Percentiles rank a stretch among this genome's conserved stretches.
Evolutionary conservation across 2,329 filamentous ascomycete species (phyloP).

Genomic region (Fusarium sp.): DNA sequence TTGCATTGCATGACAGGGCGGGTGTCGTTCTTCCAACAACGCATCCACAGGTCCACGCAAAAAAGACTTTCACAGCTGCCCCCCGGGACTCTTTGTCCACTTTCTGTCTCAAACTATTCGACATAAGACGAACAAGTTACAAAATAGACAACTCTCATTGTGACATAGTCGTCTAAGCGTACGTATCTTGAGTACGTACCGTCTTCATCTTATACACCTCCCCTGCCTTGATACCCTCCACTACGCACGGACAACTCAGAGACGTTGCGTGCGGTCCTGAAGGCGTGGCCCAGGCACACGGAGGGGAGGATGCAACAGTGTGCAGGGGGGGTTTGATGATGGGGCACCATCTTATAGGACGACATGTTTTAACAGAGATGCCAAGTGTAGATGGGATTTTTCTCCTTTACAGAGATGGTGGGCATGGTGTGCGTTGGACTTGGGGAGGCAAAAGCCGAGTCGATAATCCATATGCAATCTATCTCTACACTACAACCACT

Average conservation of each 20-base stretch:
- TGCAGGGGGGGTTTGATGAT: slow-evolving; percentile 50
- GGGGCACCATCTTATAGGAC: slow-evolving; percentile 55
- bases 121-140: slow-evolving; percentile 13
- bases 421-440: slow-evolving; percentile 25
- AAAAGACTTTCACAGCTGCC: slow-evolving; percentile 21
- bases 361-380: slow-evolving; percentile 26
- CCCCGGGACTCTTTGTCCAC: neutral
- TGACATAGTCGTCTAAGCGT: slow-evolving; percentile 33
- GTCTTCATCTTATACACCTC: slow-evolving; percentile 26
- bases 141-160: slow-evolving; percentile 12
- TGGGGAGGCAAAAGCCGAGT: slow-evolving; percentile 16
- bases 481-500: slow-evolving; percentile 7
- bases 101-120: slow-evolving; percentile 12
- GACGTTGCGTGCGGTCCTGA: slow-evolving; percentile 31
- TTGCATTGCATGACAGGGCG: slow-evolving; percentile 37
- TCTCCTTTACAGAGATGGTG: slow-evolving; percentile 26
- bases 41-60: slow-evolving; percentile 21
- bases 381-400: slow-evolving; percentile 26
- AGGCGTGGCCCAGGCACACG: slow-evolving; percentile 40
- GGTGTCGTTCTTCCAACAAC: slow-evolving; percentile 28
- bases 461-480: slow-evolving; percentile 17
- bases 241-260: slow-evolving; percentile 48
- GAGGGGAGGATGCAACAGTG: slow-evolving; percentile 31
- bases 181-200: slow-evolving; percentile 17
- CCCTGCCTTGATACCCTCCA: slow-evolving; percentile 42